phyloP scores from a whole-genome alignment of 352 stramenopile genomes.

The Pythium phragmitis region DNA sequence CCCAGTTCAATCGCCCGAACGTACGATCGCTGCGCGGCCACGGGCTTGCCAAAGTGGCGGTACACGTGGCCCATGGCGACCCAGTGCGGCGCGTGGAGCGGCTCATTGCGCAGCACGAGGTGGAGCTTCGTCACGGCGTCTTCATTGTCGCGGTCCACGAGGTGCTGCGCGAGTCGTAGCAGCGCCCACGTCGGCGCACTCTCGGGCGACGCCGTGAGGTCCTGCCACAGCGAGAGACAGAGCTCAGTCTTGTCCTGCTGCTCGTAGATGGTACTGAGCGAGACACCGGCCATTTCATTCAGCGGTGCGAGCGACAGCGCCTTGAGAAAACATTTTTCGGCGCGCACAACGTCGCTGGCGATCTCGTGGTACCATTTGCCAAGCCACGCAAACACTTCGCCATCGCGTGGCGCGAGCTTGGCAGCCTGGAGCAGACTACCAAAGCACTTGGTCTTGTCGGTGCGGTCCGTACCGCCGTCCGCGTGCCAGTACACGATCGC shows the following conservation, averaged over 20 bases:
- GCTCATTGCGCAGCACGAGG: conserved; percentile 70
- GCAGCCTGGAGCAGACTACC: conserved; percentile 61
- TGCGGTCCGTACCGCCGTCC: conserved; percentile 42
- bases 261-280: conserved; percentile 72
- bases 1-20: conserved; percentile 72
- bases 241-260: conserved; percentile 55
- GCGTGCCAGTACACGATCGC: conserved; percentile 79
- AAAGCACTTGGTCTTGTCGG: conserved; percentile 67
- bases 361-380: conserved; percentile 78
- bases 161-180: conserved; percentile 64
- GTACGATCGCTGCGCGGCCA: conserved; percentile 82
- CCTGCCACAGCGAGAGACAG: conserved; percentile 72
- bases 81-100: conserved; percentile 63
- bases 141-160: conserved; percentile 70
- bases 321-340: conserved; percentile 87
- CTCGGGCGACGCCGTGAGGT: conserved; percentile 54
- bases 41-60: conserved; percentile 72
- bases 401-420: conserved; percentile 66
- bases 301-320: conserved; percentile 56
- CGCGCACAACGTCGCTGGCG: conserved; percentile 55
- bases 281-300: conserved; percentile 55
- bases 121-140: conserved; percentile 67
- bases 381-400: conserved; percentile 68
- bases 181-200: conserved; percentile 73
- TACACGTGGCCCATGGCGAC: conserved; percentile 79